These are phyloP conservation scores for Lactifluus subvellereus DNA, from an alignment of 768 basidiomycete species.

Conservation along the genomic window DNA sequence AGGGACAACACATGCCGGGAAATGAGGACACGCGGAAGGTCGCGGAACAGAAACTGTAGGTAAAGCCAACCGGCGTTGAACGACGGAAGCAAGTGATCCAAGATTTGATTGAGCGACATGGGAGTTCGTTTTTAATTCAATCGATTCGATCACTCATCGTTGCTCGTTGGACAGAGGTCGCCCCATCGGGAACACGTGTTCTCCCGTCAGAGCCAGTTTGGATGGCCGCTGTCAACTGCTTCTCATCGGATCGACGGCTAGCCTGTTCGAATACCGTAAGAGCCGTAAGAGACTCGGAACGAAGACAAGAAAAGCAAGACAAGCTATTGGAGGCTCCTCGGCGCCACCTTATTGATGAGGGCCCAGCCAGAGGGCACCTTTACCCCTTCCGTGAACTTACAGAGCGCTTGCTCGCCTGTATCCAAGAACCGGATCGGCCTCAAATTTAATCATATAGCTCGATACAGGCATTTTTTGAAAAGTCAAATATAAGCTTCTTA, in stretches of 20 bases:
- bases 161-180: constrained; percentile 1
- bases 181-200: constrained; percentile 11
- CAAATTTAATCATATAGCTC: constrained; percentile 22
- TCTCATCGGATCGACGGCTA: constrained; percentile 22
- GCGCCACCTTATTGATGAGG: constrained; percentile 19
- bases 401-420: not conserved
- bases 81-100: constrained; percentile 15
- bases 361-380: not conserved
- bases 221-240: constrained; percentile 10
- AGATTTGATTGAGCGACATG: not conserved
- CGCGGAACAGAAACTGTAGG: constrained; percentile 21
- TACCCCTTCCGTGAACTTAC: constrained; percentile 14
- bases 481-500: constrained; percentile 27
- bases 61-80: not conserved
- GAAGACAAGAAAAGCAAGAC: constrained; percentile 1
- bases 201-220: not conserved
- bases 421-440: constrained; percentile 25
- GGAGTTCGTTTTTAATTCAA: too few species aligned
- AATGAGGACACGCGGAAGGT: constrained; percentile 17
- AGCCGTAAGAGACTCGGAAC: constrained; percentile 1
- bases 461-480: constrained; percentile 24
- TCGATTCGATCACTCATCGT: not conserved
- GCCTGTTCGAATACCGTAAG: constrained; percentile 16
- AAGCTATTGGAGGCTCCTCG: constrained; percentile 15
- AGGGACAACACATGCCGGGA: not conserved